Base-by-base conservation (phyloP, 305 asterid species). In the Coffea humblotiana region DNA sequence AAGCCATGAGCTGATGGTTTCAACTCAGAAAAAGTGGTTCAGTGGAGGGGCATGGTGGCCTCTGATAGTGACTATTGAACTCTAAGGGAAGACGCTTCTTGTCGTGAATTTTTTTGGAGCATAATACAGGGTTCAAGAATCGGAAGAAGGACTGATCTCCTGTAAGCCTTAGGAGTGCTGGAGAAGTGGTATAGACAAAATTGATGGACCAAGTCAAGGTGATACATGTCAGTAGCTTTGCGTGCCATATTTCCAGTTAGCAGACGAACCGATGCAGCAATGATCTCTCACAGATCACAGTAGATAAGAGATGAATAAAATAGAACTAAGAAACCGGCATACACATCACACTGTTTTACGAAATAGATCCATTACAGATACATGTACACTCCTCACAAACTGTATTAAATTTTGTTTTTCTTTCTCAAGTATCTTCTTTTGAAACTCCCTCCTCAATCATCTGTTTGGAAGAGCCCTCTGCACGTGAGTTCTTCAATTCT, bases 401-500 rank as follows among this genome's bases (percentile, higher is more conserved):
- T 9, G 69, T 25, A 25, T 10, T 64, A 64, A 18, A 37, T 3
- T 27, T 16, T 65, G 13, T 40, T 56, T 23, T 11, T 37, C 45
- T 37, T 21, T 48, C 16, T 75, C 63, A 64, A 25, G 63, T 25
- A 64, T 18, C 80, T 72, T 82, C 88, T 32, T 58, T 76, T 47
- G 83, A 67, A 80, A 84, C 80, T 76, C 87, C 89, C 21, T 79
- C 89, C 52, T 83, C 86, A 48, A 54, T 71, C 45, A 79, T 72
- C 74, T 84, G 86, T 79, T 79, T 85, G 27, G 83, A 63, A 64
- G 90, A 85, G 73, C 85, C 84, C 84, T 83, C 86, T 16, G 45
- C 75, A 32, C 69, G 85, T 13, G 83, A 79, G 81, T 82, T 83
- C 80, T 84, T 90, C 40, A 86, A 83, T 81, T 87, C 90, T 82